A percentile compares a stretch with the other conserved stretches of the same genome.
These are phyloP conservation scores for Microdochium trichocladiopsis DNA, from an alignment of 2,329 filamentous ascomycete genomes.

Conservation along the genomic window DNA sequence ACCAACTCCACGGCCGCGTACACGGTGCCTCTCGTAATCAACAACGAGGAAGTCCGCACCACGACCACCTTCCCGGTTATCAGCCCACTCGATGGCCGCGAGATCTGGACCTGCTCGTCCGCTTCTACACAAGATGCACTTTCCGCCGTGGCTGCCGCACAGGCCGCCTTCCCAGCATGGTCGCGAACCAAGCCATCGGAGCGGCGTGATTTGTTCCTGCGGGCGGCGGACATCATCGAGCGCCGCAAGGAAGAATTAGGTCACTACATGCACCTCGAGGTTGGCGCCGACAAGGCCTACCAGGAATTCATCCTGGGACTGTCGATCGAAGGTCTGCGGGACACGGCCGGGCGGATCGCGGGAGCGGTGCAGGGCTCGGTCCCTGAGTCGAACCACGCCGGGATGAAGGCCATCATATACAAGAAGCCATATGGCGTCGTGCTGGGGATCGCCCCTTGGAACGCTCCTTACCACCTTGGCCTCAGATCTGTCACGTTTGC, in stretches of 20 bases:
- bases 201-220: slow-evolving; percentile 50
- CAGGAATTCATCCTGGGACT: slow-evolving; percentile 27
- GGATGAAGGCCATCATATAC: slow-evolving; percentile 5
- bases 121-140: slow-evolving; percentile 43
- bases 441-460: slow-evolving; percentile 20
- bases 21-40: slow-evolving; percentile 16
- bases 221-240: slow-evolving; percentile 47
- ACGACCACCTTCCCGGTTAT: slow-evolving; percentile 18
- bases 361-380: slow-evolving; percentile 27
- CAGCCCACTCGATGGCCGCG: slow-evolving; percentile 37
- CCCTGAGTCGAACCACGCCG: slow-evolving; percentile 21
- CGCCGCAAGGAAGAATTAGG: slow-evolving; percentile 42
- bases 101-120: slow-evolving; percentile 44
- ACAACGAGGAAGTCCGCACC: slow-evolving; percentile 28
- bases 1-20: background rate
- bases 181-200: slow-evolving; percentile 42
- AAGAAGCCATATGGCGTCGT: slow-evolving; percentile 15
- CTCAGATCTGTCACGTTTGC: slow-evolving; percentile 11
- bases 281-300: slow-evolving; percentile 5
- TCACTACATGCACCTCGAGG: slow-evolving; percentile 35
- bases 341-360: slow-evolving; percentile 34
- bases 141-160: slow-evolving; percentile 33
- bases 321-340: slow-evolving; percentile 29
- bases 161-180: slow-evolving; percentile 54
- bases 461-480: slow-evolving; percentile 13